phyloP scores from a whole-genome alignment of 192 early-diverging fungal species.

The Gonapodya sp. region DNA sequence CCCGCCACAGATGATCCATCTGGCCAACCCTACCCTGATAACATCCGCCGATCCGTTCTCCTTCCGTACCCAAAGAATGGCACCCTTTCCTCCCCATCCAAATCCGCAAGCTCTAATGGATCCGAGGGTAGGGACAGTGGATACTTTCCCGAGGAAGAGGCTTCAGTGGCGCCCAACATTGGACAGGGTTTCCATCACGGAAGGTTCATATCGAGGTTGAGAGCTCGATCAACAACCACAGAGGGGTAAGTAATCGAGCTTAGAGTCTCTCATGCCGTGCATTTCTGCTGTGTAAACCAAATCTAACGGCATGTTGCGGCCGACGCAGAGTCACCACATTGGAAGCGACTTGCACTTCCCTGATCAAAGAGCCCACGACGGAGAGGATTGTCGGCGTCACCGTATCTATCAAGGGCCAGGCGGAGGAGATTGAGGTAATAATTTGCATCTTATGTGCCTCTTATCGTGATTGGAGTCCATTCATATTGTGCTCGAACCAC shows the following conservation, averaged over 20 bases:
- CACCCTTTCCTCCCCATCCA: background rate
- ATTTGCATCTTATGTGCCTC: no score
- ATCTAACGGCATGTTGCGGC: no score
- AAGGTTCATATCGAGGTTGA: slow-evolving; percentile 75
- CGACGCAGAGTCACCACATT: background rate
- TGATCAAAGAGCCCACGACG: background rate
- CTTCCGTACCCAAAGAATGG: slow-evolving; percentile 55
- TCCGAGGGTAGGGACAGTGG: background rate
- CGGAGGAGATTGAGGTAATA: background rate
- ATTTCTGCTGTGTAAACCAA: background rate
- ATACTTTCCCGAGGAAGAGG: background rate
- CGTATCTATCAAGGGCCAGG: background rate
- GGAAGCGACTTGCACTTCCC: background rate
- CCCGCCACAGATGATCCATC: slow-evolving; percentile 26
- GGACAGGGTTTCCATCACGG: slow-evolving; percentile 93
- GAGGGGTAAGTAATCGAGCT: slow-evolving; percentile 33
- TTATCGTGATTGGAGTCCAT: no score
- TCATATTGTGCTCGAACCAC: background rate
- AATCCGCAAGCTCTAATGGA: background rate
- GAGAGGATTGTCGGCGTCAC: background rate
- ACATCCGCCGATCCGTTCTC: slow-evolving; percentile 26
- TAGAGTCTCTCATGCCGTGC: background rate
- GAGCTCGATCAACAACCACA: slow-evolving; percentile 48
- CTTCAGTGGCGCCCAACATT: background rate
- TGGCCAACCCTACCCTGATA: background rate